Conservation (phyloP, 768 basidiomycete genomes). For the Lentinula lateritia region DNA sequence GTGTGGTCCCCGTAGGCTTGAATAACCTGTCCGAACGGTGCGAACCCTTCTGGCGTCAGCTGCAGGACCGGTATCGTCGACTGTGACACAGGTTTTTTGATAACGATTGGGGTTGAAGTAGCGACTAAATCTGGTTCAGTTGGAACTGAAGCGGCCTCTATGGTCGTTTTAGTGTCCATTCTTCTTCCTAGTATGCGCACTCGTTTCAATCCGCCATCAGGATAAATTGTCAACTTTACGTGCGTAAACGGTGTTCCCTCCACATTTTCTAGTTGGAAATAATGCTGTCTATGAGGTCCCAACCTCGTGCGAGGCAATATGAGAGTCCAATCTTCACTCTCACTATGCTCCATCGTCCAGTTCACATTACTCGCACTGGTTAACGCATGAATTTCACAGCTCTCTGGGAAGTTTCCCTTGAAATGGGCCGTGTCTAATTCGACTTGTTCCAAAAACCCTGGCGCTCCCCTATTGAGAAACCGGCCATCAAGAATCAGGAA, state of each 20-base stretch:
- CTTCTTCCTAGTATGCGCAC: slow-evolving; percentile 75
- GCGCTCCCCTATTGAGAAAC: slow-evolving; percentile 49
- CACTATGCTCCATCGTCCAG: slow-evolving; percentile 26
- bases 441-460: slow-evolving; percentile 67
- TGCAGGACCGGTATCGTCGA: slow-evolving; percentile 44
- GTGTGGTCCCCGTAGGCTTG: slow-evolving; percentile 75
- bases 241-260: slow-evolving; percentile 65
- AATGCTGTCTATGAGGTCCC: slow-evolving; percentile 87
- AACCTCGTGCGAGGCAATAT: slow-evolving; percentile 76
- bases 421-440: slow-evolving; percentile 96
- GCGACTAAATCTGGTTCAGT: neutral
- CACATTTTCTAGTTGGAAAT: slow-evolving; percentile 74
- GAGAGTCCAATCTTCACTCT: slow-evolving; percentile 58
- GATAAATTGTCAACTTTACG: slow-evolving; percentile 82
- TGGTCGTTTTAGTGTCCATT: slow-evolving; percentile 19
- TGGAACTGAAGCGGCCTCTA: neutral
- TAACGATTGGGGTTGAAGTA: neutral
- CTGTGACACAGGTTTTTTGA: slow-evolving; percentile 2
- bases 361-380: slow-evolving; percentile 30
- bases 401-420: slow-evolving; percentile 93
- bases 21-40: slow-evolving; percentile 85
- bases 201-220: slow-evolving; percentile 94
- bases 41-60: slow-evolving; percentile 82
- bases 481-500: slow-evolving; percentile 5
- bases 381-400: slow-evolving; percentile 71